phyloP scores from a whole-genome alignment of 2,329 filamentous ascomycete genomes.

The Pezicula neosporulosa region DNA sequence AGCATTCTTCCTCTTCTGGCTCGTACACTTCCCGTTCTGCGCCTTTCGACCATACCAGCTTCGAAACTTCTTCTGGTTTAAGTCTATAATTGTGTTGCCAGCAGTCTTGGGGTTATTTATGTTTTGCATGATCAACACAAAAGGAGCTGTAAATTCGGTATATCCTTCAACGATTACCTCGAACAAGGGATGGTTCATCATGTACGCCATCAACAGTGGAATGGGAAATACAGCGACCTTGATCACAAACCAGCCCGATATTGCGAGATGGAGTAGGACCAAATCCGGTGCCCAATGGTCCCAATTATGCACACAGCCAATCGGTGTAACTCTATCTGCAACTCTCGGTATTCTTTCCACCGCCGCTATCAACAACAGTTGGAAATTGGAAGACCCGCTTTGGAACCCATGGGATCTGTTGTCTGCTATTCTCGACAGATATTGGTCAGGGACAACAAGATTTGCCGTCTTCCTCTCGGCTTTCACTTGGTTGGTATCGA shows the following conservation, averaged over 20 bases:
- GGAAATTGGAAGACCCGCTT: constrained; percentile 25
- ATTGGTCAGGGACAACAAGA: constrained; percentile 33
- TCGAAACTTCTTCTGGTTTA: constrained; percentile 41
- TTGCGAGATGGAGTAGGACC: constrained; percentile 37
- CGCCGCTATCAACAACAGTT: constrained; percentile 38
- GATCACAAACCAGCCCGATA: constrained; percentile 41
- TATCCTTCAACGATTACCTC: constrained; percentile 13
- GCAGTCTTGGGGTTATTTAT: constrained; percentile 35
- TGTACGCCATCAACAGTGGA: constrained; percentile 35
- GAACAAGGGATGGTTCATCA: constrained; percentile 31
- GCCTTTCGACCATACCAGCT: constrained; percentile 41
- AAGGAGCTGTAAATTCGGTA: constrained; percentile 28
- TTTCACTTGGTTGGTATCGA: constrained; percentile 49
- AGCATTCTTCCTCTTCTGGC: constrained; percentile 53
- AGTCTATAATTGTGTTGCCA: constrained; percentile 34
- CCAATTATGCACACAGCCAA: constrained; percentile 37
- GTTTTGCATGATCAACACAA: constrained; percentile 36
- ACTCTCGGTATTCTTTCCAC: constrained; percentile 41
- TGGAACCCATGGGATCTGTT: constrained; percentile 47
- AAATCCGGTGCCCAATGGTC: constrained; percentile 36
- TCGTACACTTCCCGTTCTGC: constrained; percentile 45
- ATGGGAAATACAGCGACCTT: constrained; percentile 35
- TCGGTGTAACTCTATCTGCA: constrained; percentile 37
- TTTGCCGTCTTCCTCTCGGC: constrained; percentile 43
- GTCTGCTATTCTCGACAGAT: constrained; percentile 31